Percentiles rank a stretch among this genome's conserved stretches.
These are phyloP conservation scores for Paecilomyces variotii DNA, from an alignment of 2,329 filamentous ascomycete species.

Conservation along the genomic window DNA sequence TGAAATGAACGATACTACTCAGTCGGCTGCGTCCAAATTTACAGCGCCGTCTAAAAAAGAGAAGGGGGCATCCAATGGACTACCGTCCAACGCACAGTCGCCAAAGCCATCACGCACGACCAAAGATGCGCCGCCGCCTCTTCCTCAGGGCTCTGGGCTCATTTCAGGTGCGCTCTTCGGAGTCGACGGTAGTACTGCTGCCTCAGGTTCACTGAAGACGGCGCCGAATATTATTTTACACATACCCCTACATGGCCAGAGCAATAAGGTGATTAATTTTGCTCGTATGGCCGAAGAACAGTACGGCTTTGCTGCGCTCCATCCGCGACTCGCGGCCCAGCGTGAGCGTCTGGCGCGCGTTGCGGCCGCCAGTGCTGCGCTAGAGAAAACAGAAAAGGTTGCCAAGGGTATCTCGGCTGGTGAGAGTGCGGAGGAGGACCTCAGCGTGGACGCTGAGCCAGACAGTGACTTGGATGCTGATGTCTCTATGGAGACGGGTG, in stretches of 20 bases:
- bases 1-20: background rate
- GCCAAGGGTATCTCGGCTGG: conserved; percentile 60
- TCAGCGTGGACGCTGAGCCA: conserved; percentile 82
- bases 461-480: conserved; percentile 48
- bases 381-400: conserved; percentile 66
- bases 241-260: conserved; percentile 70
- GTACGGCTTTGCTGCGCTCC: conserved; percentile 89
- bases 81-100: conserved; percentile 46
- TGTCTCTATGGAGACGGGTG: conserved; percentile 28
- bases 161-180: conserved; percentile 56
- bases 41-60: conserved; percentile 31
- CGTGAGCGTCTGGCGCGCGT: conserved; percentile 81
- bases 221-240: conserved; percentile 76
- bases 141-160: conserved; percentile 56
- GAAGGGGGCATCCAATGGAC: conserved; percentile 38
- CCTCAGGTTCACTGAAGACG: conserved; percentile 32
- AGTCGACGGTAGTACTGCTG: conserved; percentile 38
- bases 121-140: conserved; percentile 49
- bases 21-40: conserved; percentile 8
- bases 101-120: conserved; percentile 45
- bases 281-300: conserved; percentile 86
- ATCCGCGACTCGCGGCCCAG: conserved; percentile 82
- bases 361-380: conserved; percentile 74
- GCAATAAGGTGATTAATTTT: conserved; percentile 91
- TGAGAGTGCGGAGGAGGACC: conserved; percentile 69